Base-by-base conservation (phyloP, 1,284 basidiomycete species). In the Cerrena zonata region DNA sequence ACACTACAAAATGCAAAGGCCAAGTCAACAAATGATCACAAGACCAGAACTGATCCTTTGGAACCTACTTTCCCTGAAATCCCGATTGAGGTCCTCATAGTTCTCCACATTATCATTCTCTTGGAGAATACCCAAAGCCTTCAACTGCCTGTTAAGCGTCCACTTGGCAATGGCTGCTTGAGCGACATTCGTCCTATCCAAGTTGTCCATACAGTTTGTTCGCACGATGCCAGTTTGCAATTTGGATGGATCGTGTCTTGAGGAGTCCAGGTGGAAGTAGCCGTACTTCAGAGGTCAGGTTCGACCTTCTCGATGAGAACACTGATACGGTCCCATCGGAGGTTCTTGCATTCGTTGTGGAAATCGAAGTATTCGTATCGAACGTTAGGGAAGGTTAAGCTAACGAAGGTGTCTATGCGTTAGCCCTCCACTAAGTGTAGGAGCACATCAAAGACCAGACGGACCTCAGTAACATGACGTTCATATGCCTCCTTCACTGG, bases 321-420 rank as follows among this genome's bases (percentile, higher is more conserved):
- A 55, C 82, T 83, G 57, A 99, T 91, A 45, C 92, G 82, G 64
- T 99, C 92, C 81, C 94, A 99, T 51, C 91, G 86, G 87, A 99
- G 91, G 37, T 90, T 81, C 65, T 86, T 91, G 77, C 95, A 98
- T 69, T 98, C 94, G 59, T 83, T 86, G 69, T 98, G 95, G 75
- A 99, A 99, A 68, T 99, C 96, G 65, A 96, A 99, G 75, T 98
- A 97, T 55, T 90, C 78, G 66, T 99, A 99, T 63, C 84, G 84
- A 47, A 93, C 84, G 45, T 81, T 74, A 4, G 82, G 75, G 27
- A 86, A 60, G n/a, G 55, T 80, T 76, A 47, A 84, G 68, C 86
- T 88, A n/a, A 45, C 4, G 15, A 56, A 30, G 2, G 15, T 18
- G 24, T 13, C 4, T 26, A n/a, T 24, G 21, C 30, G 7, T 34